Evolutionary conservation across 1,284 basidiomycete genomes (phyloP).

Genomic region (Hortiboletus rubellus): DNA sequence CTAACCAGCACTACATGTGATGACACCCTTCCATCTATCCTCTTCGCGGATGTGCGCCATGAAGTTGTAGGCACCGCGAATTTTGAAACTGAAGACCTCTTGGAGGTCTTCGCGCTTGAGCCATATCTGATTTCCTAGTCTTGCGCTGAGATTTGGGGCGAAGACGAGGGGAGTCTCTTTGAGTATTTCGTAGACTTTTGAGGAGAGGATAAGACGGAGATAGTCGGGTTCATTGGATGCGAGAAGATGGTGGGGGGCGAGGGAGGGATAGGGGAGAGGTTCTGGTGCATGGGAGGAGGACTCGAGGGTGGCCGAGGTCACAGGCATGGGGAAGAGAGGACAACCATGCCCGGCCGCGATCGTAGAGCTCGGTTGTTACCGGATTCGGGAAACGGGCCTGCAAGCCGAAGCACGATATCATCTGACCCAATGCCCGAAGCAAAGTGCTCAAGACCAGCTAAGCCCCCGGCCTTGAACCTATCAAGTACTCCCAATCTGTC

Average conservation of each 20-base stretch:
- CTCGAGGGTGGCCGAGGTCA: conserved; percentile 57
- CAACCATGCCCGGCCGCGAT: too few relatives aligned
- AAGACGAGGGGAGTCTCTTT: conserved; percentile 90
- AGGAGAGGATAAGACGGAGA: conserved; percentile 87
- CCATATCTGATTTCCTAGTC: conserved; percentile 91
- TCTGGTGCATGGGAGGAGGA: conserved; percentile 67
- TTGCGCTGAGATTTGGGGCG: conserved; percentile 83
- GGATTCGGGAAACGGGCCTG: too few relatives aligned
- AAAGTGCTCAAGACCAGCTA: too few relatives aligned
- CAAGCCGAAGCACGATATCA: too few relatives aligned
- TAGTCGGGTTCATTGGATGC: conserved; percentile 86
- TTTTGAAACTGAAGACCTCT: conserved; percentile 99
- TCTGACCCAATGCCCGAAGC: too few relatives aligned
- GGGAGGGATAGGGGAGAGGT: conserved; percentile 63
- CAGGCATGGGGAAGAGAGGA: conserved; percentile 39
- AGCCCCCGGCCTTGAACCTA: too few relatives aligned
- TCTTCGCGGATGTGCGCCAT: conserved; percentile 90
- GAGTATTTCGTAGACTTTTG: conserved; percentile 93
- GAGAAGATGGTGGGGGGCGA: conserved; percentile 66
- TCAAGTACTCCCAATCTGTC: too few relatives aligned
- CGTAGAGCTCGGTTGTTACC: too few relatives aligned
- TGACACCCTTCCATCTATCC: conserved; percentile 95
- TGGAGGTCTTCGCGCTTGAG: conserved; percentile 95
- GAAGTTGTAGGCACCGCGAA: conserved; percentile 97
- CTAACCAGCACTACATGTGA: conserved; percentile 97